These are phyloP conservation scores for Aspergillus leporis DNA, from an alignment of 495 filamentous ascomycete species.

Conservation along the genomic window DNA sequence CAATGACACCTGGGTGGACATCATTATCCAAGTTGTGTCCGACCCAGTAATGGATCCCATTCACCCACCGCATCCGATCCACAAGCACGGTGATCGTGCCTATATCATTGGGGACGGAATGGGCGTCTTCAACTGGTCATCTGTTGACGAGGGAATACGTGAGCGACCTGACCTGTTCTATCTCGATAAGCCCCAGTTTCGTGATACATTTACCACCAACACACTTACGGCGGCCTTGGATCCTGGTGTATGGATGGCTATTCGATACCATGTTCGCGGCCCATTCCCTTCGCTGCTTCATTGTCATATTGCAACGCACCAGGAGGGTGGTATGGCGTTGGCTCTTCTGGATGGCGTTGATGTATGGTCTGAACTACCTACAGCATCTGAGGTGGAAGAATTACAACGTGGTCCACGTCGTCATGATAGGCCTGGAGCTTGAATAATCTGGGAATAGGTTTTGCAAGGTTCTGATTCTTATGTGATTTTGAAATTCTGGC, in stretches of 20 bases:
- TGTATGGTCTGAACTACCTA: neutral
- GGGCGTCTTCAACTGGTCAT: constrained; percentile 2
- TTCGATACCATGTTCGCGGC: neutral
- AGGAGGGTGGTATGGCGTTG: neutral
- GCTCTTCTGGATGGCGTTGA: neutral
- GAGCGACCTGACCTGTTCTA: constrained; percentile 1
- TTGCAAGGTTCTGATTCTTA: too few species aligned
- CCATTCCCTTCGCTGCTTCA: neutral
- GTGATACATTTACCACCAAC: neutral
- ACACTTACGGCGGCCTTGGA: neutral
- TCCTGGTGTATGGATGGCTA: neutral
- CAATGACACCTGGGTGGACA: constrained; percentile 1
- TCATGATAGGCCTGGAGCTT: too few species aligned
- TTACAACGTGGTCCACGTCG: neutral
- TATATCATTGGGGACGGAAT: neutral
- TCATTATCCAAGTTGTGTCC: neutral
- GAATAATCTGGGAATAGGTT: too few species aligned
- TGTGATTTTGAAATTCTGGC: too few species aligned
- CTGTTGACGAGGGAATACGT: neutral
- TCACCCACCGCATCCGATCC: neutral
- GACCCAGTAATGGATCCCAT: neutral
- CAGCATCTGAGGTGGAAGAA: neutral
- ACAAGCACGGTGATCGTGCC: neutral
- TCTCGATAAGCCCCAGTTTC: constrained; percentile 1
- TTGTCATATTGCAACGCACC: constrained; percentile 2